Percentiles rank a stretch among this genome's conserved stretches.
Evolutionary conservation across 73 alveolate genomes (phyloP).

Genomic region (Paramecium sonneborni): DNA sequence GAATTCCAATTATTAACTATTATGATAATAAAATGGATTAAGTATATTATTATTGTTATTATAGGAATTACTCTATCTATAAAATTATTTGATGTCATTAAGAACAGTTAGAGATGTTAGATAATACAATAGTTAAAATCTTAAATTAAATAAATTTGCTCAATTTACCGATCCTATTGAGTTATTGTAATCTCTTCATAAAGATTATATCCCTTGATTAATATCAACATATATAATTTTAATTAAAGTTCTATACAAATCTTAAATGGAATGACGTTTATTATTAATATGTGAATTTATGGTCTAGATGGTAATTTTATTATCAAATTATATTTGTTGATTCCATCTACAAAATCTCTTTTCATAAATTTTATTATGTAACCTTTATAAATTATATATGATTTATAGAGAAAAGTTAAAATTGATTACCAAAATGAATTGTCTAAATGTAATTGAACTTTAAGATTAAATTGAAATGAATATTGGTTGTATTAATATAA

Average conservation of each 20-base stretch:
- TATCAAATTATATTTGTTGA: not conserved
- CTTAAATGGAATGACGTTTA: not conserved
- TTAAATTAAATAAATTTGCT: slow-evolving; percentile 19
- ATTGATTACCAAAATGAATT: too few species aligned
- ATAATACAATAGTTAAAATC: slow-evolving; percentile 2
- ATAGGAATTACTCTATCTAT: slow-evolving; percentile 39
- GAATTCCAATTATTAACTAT: slow-evolving; percentile 59
- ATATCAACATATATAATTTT: not conserved
- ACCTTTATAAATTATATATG: not conserved
- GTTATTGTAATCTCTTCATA: not conserved
- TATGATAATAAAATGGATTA: slow-evolving; percentile 63
- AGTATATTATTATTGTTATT: not conserved
- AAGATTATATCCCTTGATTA: slow-evolving; percentile 47
- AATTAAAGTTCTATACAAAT: not conserved
- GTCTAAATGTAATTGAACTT: not conserved
- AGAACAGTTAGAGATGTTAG: slow-evolving; percentile 42
- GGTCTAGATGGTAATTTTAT: not conserved
- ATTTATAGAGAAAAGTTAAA: not conserved
- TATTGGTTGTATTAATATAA: slow-evolving; percentile 1
- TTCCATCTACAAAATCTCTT: not conserved
- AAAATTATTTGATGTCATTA: slow-evolving; percentile 12
- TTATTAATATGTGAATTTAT: not conserved
- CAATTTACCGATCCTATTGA: slow-evolving; percentile 48
- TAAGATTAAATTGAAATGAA: not conserved
- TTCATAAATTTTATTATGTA: not conserved